phyloP scores from a whole-genome alignment of 2,329 filamentous ascomycete genomes.

The Ambrosiella beaveri region DNA sequence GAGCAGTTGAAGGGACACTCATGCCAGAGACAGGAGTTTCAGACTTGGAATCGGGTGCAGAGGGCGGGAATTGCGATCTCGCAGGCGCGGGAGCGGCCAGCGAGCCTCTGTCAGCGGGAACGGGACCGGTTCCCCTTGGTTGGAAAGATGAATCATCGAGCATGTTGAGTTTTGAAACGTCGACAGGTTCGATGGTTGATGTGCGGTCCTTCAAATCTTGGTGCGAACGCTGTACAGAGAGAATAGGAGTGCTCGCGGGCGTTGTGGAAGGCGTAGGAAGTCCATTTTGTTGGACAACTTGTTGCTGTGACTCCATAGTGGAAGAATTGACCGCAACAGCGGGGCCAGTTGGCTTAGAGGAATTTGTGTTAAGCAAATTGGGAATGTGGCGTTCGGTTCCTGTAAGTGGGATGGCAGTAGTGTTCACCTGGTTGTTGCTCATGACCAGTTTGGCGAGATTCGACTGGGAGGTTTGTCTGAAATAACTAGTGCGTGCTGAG shows the following conservation, averaged over 20 bases:
- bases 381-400: conserved; percentile 15
- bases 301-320: conserved; percentile 16
- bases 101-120: conserved; percentile 15
- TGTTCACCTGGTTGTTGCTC: conserved; percentile 22
- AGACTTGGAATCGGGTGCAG: conserved; percentile 9
- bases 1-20: conserved; percentile 41
- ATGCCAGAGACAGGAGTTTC: conserved; percentile 39
- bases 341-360: conserved; percentile 13
- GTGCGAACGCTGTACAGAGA: conserved; percentile 17
- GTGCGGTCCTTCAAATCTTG: conserved; percentile 12
- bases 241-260: conserved; percentile 15
- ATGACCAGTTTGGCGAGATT: conserved; percentile 29
- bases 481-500: conserved; percentile 2
- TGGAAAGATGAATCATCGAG: neutral
- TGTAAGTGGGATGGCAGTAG: conserved; percentile 14
- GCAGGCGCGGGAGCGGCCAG: neutral
- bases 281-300: conserved; percentile 20
- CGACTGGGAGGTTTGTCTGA: conserved; percentile 25
- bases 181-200: neutral
- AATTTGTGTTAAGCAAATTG: conserved; percentile 19
- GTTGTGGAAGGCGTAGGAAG: conserved; percentile 16
- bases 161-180: neutral
- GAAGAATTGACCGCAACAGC: conserved; percentile 15
- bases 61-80: neutral
- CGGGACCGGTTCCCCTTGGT: conserved; percentile 17